Percentiles rank a stretch among this genome's conserved stretches.
These are phyloP conservation scores for Emergomyces orientalis DNA, from an alignment of 2,329 filamentous ascomycete genomes.

Conservation along the genomic window DNA sequence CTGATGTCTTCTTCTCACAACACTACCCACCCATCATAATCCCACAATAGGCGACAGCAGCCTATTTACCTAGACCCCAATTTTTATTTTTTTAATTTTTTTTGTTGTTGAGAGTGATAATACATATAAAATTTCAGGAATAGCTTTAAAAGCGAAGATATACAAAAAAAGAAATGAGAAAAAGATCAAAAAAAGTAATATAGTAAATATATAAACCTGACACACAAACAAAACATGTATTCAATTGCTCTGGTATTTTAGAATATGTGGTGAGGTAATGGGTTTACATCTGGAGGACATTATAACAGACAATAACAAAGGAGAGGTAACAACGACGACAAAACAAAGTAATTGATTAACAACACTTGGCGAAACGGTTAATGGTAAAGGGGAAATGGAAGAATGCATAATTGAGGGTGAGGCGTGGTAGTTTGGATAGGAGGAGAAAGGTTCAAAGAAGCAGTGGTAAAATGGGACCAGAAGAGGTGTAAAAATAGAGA, in stretches of 20 bases:
- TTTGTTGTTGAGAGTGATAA: background rate
- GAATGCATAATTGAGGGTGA: background rate
- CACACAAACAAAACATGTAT: background rate
- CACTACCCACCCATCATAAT: too few relatives aligned
- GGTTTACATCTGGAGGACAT: constrained; percentile 1
- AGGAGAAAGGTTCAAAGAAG: background rate
- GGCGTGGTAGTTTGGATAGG: background rate
- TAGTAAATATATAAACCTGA: too few relatives aligned
- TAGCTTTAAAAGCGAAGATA: background rate
- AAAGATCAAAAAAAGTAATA: background rate
- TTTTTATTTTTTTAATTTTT: background rate
- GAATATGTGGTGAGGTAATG: background rate
- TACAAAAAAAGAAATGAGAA: background rate
- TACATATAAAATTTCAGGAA: background rate
- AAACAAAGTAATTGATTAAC: background rate
- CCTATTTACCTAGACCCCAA: too few relatives aligned
- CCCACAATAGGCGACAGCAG: too few relatives aligned
- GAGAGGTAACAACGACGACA: background rate
- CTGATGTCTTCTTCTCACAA: too few relatives aligned
- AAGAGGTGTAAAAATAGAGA: constrained; percentile 5
- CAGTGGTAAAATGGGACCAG: constrained; percentile 1
- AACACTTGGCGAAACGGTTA: background rate
- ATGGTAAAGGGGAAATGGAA: background rate
- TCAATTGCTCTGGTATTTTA: constrained; percentile 3
- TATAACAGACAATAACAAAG: background rate